Base-by-base conservation (phyloP, 331 rosid species). In the Acacia concinna region DNA sequence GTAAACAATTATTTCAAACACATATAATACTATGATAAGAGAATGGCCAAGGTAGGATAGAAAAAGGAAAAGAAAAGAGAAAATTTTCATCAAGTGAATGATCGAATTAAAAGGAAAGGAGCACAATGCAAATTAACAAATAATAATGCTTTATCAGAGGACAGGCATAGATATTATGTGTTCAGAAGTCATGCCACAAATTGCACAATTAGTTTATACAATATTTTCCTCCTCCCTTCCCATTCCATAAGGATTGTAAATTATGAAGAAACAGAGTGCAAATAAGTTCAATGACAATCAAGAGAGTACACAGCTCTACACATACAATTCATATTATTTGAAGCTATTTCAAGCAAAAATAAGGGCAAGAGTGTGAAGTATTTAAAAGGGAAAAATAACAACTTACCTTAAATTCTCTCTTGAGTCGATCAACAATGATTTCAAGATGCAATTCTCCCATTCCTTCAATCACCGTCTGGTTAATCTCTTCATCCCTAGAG, bases 391-490 rank as follows among this genome's bases (percentile, higher is more conserved):
- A 68, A 66, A 40, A 73, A 6, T 78, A 49, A 57, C 63, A 57
- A 59, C 64, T 23, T 49, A 46, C 99, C 98, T 95, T 93, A 71
- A 77, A 95, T 87, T 95, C 99, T 81, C 99, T 95, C 87, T 95
- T 95, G 68, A 95, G 96, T 27, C 97, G 84, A 86, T 95, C 99
- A 11, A 95, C 98, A 81, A 93, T 95, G 77, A 95, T 95, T 86
- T 95, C 99, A 59, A 95, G 99, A 86, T 95, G 99, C 85, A 95
- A 79, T 82, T 95, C 99, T 71, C 99, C 99, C 99, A 95, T 95
- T 78, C 99, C 99, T 89, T 95, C 99, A 21, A 95, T 95, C 67
- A 93, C 97, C 0, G 99, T 95, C 85, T 95, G 97, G 81, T 95
- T 95, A 76, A 91, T 81, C 92, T 95, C 99, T 76, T 95, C 98